Evolutionary conservation across 202 grass and related monocot species (phyloP), one percentile per base, ranked within the genome.

Genomic region (Carex sylvatica): DNA sequence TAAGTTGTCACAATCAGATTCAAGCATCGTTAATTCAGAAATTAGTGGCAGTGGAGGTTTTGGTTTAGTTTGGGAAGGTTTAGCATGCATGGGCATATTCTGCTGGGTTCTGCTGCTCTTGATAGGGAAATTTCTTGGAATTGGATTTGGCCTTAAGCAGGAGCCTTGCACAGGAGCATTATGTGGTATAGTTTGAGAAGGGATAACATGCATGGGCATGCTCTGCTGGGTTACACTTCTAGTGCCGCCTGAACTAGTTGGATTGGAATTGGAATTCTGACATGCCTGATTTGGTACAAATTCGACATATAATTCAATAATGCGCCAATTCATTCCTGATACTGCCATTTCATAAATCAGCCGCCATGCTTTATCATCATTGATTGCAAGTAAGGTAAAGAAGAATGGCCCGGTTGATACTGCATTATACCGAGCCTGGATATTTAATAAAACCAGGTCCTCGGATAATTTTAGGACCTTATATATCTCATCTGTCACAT

Each of bases 311-410:
- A 69, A 69, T 69, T 69, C 16, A 69, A 69, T 69, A 3, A 69
- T 8, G 9, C 18, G 16, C 65, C 35, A 69, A 42, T 69, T 71
- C 38, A 71, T 35, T 70, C 67, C 67, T 46, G 67, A 46, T 46
- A 70, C 16, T 46, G 67, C 67, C 67, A 70, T 70, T 70, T 70
- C 33, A 70, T 22, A 70, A 46, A 70, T 46, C 36, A 70, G 18
- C 8, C 2, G 8, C 38, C 67, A 70, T 12, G 67, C 67, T 70
- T 19, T 70, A 11, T 70, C 38, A 12, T 70, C 38, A 70, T 46
- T 46, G 8, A 70, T 22, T 44, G 67, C 67, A 2, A 70, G 38
- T 22, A 70, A 70, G n/a, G 67, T 20, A 70, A 70, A 70, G 67
- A 70, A 70, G n/a, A 70, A 44, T 12, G 35, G 1, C 6, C 67